Conservation (phyloP, 2,329 filamentous ascomycete genomes). For the Herpotrichia juniperi region DNA sequence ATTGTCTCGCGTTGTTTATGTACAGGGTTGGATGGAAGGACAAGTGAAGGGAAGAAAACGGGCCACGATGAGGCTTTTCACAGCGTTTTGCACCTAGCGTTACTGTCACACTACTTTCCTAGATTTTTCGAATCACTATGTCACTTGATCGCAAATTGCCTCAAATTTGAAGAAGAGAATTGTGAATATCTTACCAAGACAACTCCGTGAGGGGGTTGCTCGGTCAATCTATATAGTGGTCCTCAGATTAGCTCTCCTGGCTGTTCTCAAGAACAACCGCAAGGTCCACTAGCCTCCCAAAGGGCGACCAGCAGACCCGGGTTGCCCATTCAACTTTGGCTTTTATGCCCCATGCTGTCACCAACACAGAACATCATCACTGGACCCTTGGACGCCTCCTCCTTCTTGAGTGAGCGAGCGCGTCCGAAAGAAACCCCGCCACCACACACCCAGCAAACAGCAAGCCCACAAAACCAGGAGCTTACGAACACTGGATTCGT, state of each 20-base stretch:
- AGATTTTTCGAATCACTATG: conserved; percentile 10
- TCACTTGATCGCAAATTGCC: not conserved
- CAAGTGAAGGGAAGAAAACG: conserved; percentile 10
- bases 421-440: conserved; percentile 14
- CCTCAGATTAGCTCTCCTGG: conserved; percentile 45
- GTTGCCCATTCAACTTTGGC: conserved; percentile 42
- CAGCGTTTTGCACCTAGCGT: conserved; percentile 23
- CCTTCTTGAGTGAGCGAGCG: not conserved
- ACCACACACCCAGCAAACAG: conserved; percentile 16
- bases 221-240: conserved; percentile 11
- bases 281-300: not conserved
- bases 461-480: not conserved
- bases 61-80: conserved; percentile 16
- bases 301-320: conserved; percentile 13
- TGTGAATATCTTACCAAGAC: not conserved
- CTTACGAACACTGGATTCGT: too few relatives aligned
- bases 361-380: conserved; percentile 37
- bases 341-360: conserved; percentile 34
- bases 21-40: conserved; percentile 26
- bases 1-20: conserved; percentile 12
- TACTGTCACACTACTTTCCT: conserved; percentile 15
- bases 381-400: conserved; percentile 20
- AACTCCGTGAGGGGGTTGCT: not conserved
- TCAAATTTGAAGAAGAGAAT: not conserved
- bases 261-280: conserved; percentile 38